Evolutionary conservation across 2,329 filamentous ascomycete genomes (phyloP).

Genomic region (Ophiostoma pallidulum): DNA sequence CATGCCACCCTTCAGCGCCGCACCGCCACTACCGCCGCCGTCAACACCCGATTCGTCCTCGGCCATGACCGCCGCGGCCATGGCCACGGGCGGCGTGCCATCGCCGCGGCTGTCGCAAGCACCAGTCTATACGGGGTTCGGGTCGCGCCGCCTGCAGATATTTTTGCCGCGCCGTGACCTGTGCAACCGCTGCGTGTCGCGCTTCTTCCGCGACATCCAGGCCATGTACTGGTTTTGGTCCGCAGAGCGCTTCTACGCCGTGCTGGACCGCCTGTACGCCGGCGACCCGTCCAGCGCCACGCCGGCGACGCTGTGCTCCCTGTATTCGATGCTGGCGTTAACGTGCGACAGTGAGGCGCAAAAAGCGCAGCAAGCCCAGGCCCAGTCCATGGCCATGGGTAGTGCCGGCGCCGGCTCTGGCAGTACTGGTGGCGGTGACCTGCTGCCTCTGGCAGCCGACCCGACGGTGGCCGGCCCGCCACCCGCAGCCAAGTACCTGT

Average conservation of each 20-base stretch:
- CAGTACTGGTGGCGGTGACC: no score
- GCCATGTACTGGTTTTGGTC: slow-evolving; percentile 23
- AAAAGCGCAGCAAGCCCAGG: neutral
- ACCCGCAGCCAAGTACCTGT: slow-evolving; percentile 18
- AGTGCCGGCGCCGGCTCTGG: no score
- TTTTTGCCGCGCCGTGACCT: slow-evolving; percentile 22
- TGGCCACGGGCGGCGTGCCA: neutral
- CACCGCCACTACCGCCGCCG: slow-evolving; percentile 16
- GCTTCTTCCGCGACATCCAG: slow-evolving; percentile 23
- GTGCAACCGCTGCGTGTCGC: slow-evolving; percentile 20
- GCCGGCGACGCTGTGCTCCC: slow-evolving; percentile 19
- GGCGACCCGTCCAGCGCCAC: slow-evolving; percentile 19
- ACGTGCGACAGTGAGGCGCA: slow-evolving; percentile 21
- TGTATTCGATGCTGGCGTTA: slow-evolving; percentile 21
- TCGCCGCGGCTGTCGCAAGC: slow-evolving; percentile 1
- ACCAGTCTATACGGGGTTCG: neutral
- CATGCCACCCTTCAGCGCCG: slow-evolving; percentile 15
- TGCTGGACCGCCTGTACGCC: slow-evolving; percentile 20
- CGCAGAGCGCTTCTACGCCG: slow-evolving; percentile 20
- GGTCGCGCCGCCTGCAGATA: slow-evolving; percentile 14
- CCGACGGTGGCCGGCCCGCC: slow-evolving; percentile 8
- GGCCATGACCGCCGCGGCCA: no score
- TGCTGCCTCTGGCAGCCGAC: slow-evolving; percentile 1
- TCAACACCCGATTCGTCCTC: slow-evolving; percentile 14
- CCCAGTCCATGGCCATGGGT: no score